Conservation (phyloP, 2,329 filamentous ascomycete genomes). For the Botrytis aclada region DNA sequence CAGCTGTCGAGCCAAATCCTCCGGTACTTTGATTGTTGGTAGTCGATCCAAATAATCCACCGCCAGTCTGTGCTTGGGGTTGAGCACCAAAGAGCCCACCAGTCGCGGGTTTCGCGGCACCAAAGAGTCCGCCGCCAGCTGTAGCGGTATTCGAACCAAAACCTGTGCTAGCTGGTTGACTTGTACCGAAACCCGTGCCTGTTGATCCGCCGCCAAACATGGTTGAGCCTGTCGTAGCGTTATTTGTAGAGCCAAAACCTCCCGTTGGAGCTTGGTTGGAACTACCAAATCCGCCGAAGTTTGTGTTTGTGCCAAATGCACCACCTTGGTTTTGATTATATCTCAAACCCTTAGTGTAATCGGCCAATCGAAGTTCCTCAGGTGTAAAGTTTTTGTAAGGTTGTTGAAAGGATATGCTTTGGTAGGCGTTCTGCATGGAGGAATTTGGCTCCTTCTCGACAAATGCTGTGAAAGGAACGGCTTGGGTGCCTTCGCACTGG, state of each 20-base stretch:
- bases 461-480: constrained; percentile 64
- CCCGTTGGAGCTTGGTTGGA: constrained; percentile 27
- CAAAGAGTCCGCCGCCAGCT: constrained; percentile 42
- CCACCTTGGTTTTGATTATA: constrained; percentile 82
- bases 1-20: constrained; percentile 41
- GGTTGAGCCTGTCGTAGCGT: constrained; percentile 36
- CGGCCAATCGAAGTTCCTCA: constrained; percentile 77
- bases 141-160: constrained; percentile 46
- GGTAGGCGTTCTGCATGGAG: constrained; percentile 63
- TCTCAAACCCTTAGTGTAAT: constrained; percentile 83
- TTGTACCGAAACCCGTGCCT: constrained; percentile 46
- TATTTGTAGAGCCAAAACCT: constrained; percentile 32
- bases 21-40: constrained; percentile 34
- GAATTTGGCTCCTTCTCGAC: constrained; percentile 69
- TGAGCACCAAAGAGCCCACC: constrained; percentile 43
- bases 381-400: constrained; percentile 86
- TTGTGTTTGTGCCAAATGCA: constrained; percentile 59
- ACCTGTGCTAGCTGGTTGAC: constrained; percentile 42
- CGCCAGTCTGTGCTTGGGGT: constrained; percentile 31
- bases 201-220: constrained; percentile 43
- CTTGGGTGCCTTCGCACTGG: constrained; percentile 66
- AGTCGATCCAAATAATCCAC: constrained; percentile 29
- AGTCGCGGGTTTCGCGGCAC: constrained; percentile 39
- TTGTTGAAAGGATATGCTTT: constrained; percentile 75
- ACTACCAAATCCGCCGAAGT: constrained; percentile 41